Evolutionary conservation across 75 land plant genomes (phyloP).

Genomic region (Sequoiadendron giganteum): DNA sequence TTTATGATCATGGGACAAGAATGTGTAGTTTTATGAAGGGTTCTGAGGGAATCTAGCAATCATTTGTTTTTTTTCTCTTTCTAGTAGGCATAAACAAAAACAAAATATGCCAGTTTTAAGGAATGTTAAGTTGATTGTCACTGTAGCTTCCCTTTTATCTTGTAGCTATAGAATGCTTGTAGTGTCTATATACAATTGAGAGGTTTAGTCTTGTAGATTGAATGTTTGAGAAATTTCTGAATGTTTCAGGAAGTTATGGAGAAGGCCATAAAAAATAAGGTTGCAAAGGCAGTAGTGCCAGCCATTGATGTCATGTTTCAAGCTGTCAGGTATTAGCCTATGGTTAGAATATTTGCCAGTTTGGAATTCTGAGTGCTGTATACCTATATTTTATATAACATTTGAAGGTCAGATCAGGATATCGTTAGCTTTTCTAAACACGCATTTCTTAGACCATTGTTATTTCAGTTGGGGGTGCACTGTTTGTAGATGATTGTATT

Average conservation of each 20-base stretch:
- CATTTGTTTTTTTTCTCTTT: neutral
- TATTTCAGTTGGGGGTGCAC: neutral
- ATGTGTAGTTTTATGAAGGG: neutral
- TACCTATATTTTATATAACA: neutral
- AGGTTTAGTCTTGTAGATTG: neutral
- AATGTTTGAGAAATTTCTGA: slow-evolving; percentile 6
- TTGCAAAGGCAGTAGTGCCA: slow-evolving; percentile 57
- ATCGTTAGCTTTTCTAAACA: neutral
- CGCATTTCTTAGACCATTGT: neutral
- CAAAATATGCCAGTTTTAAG: neutral
- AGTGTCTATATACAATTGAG: neutral
- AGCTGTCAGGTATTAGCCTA: slow-evolving; percentile 37
- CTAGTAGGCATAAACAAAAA: neutral
- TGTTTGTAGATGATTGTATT: neutral
- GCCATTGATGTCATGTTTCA: slow-evolving; percentile 61
- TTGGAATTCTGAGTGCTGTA: neutral
- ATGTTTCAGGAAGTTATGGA: slow-evolving; percentile 46
- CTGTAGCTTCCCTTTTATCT: neutral
- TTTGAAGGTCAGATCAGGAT: neutral
- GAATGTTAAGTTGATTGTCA: neutral
- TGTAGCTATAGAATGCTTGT: neutral
- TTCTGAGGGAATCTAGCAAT: neutral
- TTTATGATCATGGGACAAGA: neutral
- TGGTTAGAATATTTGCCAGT: neutral
- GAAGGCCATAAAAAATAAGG: slow-evolving; percentile 51